Base-by-base conservation (phyloP, 805 yeast species). In the Candida corydali region DNA sequence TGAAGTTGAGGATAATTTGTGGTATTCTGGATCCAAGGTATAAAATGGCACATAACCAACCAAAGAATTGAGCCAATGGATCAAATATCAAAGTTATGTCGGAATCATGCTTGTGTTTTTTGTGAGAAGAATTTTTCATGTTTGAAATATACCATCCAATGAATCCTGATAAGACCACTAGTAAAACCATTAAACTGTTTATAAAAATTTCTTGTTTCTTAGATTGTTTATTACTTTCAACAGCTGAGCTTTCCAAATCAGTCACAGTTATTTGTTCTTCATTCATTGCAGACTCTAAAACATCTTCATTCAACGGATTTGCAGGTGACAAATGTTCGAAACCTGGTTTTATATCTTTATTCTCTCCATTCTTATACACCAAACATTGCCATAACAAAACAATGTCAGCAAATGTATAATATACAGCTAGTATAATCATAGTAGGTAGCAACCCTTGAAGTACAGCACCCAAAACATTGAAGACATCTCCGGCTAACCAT, bases 401-500 rank as follows among this genome's bases (percentile, higher is more conserved):
- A 3, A 89, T 59, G 61, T 93, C 98, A 0, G 98, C 97, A 16
- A 83, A 57, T 0, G 98, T 89, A 58, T 93, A 93, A 62, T 93
- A 93, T 0, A 91, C 75, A 1, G 98, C 98, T 39, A 93, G 71
- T 4, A 89, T 76, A 41, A 84, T 81, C 97, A 93, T 93, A 0
- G 98, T 93, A 17, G 96, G 95, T 44, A 93, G 68, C 1, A 91
- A 88, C 9, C 88, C 86, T 61, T 93, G 98, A 46, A 89, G 58
- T 3, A 89, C 69, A 1, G 96, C 89, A 7, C 98, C 98, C 17
- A 91, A 58, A 10, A 91, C 91, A 52, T 93, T 93, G 65, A 93
- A 91, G 0, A 91, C 77, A 60, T 93, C 98, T 32, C 98, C 98
- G 1, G 83, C 77, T 17, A 93, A 69, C 98, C 98, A 93, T 17